Base-by-base conservation (phyloP, 2,329 filamentous ascomycete species). In the Xylariaceae sp. region DNA sequence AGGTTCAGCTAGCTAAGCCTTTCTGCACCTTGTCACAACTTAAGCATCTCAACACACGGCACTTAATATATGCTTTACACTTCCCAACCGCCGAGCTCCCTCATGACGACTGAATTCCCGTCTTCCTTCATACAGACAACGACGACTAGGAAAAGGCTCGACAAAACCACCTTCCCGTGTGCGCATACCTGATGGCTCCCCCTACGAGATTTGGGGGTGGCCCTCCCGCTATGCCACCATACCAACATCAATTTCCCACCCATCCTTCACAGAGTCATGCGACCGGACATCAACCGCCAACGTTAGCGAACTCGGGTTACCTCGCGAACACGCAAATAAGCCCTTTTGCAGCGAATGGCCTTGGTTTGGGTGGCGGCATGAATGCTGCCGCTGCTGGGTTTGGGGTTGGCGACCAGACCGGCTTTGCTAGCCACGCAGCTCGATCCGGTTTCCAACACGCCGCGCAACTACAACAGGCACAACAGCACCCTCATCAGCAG, bases 381-480 rank as follows among this genome's bases (percentile, higher is more conserved):
- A 80, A 78, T 63, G 66, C 74, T 18, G 71, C 74, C n/a, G 71
- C 61, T 19, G 71, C 70, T 53, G 83, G 76, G 61, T 83, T 80
- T 64, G 81, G 75, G 54, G 83, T 82, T 9, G 87, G 86, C 60
- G 81, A 80, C 48, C 81, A 83, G 55, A 89, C 89, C 19, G 91
- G 91, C 1, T 84, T 96, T 49, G 91, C 88, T 29, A 93, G 91
- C 73, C 91, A 96, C 73, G 91, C 90, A 61, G 91, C 91, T 57
- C 87, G 93, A 69, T 90, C 95, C 82, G 88, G 91, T 6, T 97
- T 97, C 71, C 85, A 89, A 56, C 88, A 93, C 70, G 89, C 87
- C 10, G 73, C 89, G 78, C 73, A 80, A 73, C 68, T 83, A 61
- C 78, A 79, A 61, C 77, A 79, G 51, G 81, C 81, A 51, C 81